These are phyloP conservation scores for Colletotrichum neosansevieriae DNA, from an alignment of 2,329 filamentous ascomycete species.

Conservation along the genomic window DNA sequence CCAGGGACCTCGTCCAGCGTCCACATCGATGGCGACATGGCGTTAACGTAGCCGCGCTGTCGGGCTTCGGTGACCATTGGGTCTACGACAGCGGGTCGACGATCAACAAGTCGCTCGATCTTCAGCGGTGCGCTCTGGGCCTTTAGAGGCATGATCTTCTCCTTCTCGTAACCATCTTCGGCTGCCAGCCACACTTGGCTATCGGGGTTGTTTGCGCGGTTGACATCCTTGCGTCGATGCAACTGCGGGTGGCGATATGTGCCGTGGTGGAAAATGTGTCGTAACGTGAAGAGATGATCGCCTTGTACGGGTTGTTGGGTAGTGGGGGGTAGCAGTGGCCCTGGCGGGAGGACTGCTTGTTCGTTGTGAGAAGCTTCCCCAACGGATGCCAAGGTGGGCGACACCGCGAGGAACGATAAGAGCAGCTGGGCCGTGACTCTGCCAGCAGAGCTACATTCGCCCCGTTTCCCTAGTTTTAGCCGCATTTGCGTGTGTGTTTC, in stretches of 20 bases:
- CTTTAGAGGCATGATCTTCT: slow-evolving; percentile 65
- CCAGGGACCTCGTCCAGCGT: slow-evolving; percentile 81
- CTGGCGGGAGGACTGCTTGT: slow-evolving; percentile 58
- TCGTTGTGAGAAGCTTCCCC: slow-evolving; percentile 49
- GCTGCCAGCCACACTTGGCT: slow-evolving; percentile 69
- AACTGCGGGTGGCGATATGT: slow-evolving; percentile 82
- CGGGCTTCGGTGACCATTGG: slow-evolving; percentile 81
- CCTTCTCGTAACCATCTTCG: slow-evolving; percentile 67
- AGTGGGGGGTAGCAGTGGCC: slow-evolving; percentile 54
- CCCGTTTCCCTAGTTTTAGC: slow-evolving; percentile 17
- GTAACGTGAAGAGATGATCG: slow-evolving; percentile 75
- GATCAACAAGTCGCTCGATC: slow-evolving; percentile 86
- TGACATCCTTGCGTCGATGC: slow-evolving; percentile 81
- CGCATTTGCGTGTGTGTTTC: slow-evolving; percentile 21
- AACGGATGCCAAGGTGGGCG: slow-evolving; percentile 56
- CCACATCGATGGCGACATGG: slow-evolving; percentile 82
- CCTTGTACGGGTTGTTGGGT: slow-evolving; percentile 60
- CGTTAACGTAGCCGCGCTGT: slow-evolving; percentile 73
- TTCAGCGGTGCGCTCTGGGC: slow-evolving; percentile 73
- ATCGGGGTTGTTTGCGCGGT: slow-evolving; percentile 62
- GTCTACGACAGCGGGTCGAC: slow-evolving; percentile 81
- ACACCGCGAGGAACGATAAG: slow-evolving; percentile 75
- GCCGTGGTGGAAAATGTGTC: slow-evolving; percentile 94
- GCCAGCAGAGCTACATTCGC: slow-evolving; percentile 66
- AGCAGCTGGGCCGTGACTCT: slow-evolving; percentile 73